Base-by-base conservation (phyloP, 768 basidiomycete species). In the Dacryopinax spathularia region DNA sequence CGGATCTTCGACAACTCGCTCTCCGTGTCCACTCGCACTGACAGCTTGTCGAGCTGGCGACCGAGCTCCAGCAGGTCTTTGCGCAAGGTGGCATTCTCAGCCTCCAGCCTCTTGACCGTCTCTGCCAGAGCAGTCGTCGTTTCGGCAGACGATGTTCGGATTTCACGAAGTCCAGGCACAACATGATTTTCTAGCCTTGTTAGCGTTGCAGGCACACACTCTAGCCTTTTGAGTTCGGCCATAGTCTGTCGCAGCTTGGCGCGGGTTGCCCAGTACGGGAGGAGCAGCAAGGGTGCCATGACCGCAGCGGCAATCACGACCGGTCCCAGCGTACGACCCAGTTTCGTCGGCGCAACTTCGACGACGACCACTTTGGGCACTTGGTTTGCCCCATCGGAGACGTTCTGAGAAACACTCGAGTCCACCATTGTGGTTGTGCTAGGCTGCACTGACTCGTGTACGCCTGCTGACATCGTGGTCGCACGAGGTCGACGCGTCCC, bases 1-100 rank as follows among this genome's bases (percentile, higher is more conserved):
- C 48, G 12, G 29, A 56, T 56, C 48, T 56, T 56, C 48, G 48
- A 25, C 48, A 56, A 29, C 48, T 56, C 48, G 29, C 48, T 56
- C 48, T 56, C 48, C 29, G 29, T 56, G 18, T 18, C 25, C 29
- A 56, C 48, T 3, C 48, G 48, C 5, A 56, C 48, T 5, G 48
- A 56, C 13, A 56, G 10, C 48, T 56, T 56, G 48, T 56, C 48
- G 13, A 56, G 22, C 20, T 56, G 13, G 22, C 48, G 48, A 5
- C 5, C 48, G 48, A 56, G 48, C 13, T 10, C 48, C 25, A 56
- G 29, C 9, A 56, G 48, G 29, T 56, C 48, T 29, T 56, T 56
- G 25, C 48, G 48, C 48, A 56, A 29, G 15, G 29, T 29, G 48
- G 48, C 48, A 18, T 56, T 56, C 25, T 56, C 48, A 6, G 2